phyloP scores from a whole-genome alignment of 2,329 filamentous ascomycete species.

The Geosmithia putterillii region DNA sequence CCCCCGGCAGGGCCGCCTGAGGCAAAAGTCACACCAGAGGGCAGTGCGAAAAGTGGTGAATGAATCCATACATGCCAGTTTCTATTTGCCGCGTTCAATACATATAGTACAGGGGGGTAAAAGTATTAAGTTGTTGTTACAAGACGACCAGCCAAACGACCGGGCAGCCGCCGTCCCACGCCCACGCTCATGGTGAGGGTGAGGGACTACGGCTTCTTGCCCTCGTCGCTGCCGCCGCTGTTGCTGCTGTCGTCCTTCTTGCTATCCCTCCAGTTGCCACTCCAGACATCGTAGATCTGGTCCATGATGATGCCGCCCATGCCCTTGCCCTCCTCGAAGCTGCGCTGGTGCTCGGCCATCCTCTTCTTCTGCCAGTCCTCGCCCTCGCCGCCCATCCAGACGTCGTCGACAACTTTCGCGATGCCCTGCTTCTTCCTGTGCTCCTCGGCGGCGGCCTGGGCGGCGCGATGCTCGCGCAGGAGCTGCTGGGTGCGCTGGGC shows the following conservation, averaged over 20 bases:
- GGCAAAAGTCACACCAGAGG: no score
- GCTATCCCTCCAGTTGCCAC: constrained; percentile 18
- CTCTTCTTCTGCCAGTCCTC: constrained; percentile 42
- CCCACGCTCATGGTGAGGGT: no score
- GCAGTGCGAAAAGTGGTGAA: no score
- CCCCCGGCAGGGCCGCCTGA: no score
- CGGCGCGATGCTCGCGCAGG: constrained; percentile 31
- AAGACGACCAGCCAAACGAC: no score
- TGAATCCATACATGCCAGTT: no score
- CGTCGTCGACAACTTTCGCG: constrained; percentile 24
- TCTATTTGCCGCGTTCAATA: no score
- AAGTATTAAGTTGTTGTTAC: no score
- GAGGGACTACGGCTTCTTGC: background rate
- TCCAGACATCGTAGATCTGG: constrained; percentile 42
- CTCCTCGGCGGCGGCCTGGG: constrained; percentile 8
- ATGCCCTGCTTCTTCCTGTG: constrained; percentile 12
- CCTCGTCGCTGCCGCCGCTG: background rate
- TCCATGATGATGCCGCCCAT: constrained; percentile 43
- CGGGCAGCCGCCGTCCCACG: no score
- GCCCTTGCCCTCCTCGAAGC: constrained; percentile 41
- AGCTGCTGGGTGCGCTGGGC: constrained; percentile 33
- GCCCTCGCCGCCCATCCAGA: constrained; percentile 49
- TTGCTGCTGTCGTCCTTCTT: constrained; percentile 13
- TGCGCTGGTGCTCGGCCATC: constrained; percentile 36
- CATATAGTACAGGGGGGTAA: no score